Percentiles rank a stretch among this genome's conserved stretches.
Conservation (phyloP, 345 rosid species). For the Sonneratia alba region DNA sequence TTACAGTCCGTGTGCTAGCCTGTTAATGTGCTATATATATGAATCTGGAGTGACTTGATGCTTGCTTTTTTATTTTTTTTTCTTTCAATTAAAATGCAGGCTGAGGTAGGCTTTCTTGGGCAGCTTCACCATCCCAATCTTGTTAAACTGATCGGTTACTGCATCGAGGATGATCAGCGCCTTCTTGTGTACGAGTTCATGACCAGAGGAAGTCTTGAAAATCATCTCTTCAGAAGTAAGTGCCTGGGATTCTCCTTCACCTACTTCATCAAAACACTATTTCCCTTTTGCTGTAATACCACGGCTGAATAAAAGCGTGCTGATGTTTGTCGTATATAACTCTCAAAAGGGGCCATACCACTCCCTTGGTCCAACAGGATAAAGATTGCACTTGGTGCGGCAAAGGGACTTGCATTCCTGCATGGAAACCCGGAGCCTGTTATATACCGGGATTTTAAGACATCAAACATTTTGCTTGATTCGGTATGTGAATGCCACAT, state of each 20-base stretch:
- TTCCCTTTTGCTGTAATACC: no score
- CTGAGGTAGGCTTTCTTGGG: conserved; percentile 88
- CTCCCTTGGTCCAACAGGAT: conserved; percentile 81
- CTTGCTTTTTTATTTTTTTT: not conserved
- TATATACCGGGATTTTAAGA: conserved; percentile 93
- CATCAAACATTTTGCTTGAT: conserved; percentile 90
- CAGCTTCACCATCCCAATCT: conserved; percentile 90
- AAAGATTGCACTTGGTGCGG: conserved; percentile 90
- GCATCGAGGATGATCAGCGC: conserved; percentile 88
- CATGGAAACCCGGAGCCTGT: conserved; percentile 90
- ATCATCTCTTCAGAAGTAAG: conserved; percentile 95
- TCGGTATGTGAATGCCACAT: conserved; percentile 34
- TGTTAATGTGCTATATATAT: not conserved
- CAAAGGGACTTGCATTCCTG: conserved; percentile 93
- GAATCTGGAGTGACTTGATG: not conserved
- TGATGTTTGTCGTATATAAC: conserved; percentile 15
- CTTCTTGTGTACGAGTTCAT: conserved; percentile 90
- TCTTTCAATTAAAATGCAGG: conserved; percentile 38
- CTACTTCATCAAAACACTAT: not conserved
- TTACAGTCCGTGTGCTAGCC: not conserved
- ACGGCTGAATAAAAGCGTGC: not conserved
- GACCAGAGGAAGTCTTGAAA: conserved; percentile 98
- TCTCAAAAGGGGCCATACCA: conserved; percentile 58
- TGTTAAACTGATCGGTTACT: conserved; percentile 85
- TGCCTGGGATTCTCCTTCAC: not conserved